Conservation (phyloP, 106 monocot species). For the Narthecium ossifragum region DNA sequence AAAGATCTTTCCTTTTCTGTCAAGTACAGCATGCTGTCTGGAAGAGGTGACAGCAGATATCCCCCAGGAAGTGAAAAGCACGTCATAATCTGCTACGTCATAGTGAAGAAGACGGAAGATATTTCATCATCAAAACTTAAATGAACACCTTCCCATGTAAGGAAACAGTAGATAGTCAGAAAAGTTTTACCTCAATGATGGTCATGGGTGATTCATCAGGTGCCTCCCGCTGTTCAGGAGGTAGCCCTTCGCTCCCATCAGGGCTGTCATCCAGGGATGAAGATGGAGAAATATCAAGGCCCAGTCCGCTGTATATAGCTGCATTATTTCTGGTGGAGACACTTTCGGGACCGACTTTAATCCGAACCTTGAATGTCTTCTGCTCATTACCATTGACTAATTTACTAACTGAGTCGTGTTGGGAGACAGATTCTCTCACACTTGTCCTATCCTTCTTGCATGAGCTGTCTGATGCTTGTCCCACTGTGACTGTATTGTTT, state of each 20-base stretch:
- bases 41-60: conserved; percentile 29
- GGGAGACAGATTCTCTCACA: conserved; percentile 11
- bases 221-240: conserved; percentile 6
- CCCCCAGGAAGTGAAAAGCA: conserved; percentile 12
- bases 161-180: no score
- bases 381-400: conserved; percentile 15
- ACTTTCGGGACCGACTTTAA: conserved; percentile 26
- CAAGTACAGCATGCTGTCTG: conserved; percentile 16
- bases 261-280: conserved; percentile 28
- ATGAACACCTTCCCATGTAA: no score
- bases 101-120: conserved; percentile 7
- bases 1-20: conserved; percentile 9
- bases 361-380: conserved; percentile 30
- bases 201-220: conserved; percentile 23
- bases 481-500: conserved; percentile 10
- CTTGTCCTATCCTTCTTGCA: conserved; percentile 16
- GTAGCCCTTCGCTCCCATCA: conserved; percentile 13
- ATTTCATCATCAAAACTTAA: no score
- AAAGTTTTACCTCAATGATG: conserved; percentile 16
- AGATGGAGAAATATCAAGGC: conserved; percentile 37
- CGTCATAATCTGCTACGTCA: conserved; percentile 27
- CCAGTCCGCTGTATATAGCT: conserved; percentile 42
- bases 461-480: conserved; percentile 11
- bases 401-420: conserved; percentile 17
- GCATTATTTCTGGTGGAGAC: conserved; percentile 18